phyloP scores from a whole-genome alignment of 2,329 filamentous ascomycete species.

The Colletotrichum brevisporum region DNA sequence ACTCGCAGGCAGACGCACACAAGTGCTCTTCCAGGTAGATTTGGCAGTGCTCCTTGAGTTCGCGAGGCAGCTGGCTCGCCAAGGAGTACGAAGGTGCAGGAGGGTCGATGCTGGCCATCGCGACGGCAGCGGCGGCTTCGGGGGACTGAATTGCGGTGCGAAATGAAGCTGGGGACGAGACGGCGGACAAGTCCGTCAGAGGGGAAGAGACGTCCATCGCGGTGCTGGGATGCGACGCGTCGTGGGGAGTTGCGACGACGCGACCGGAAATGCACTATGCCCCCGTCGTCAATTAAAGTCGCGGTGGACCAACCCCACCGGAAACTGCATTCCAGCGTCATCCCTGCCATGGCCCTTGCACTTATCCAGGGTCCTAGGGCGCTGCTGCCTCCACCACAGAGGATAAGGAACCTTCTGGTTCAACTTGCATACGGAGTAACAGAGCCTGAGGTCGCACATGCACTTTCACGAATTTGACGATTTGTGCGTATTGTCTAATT shows the following conservation, averaged over 20 bases:
- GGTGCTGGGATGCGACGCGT: constrained; percentile 34
- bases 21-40: constrained; percentile 84
- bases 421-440: too few relatives aligned
- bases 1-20: constrained; percentile 60
- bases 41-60: constrained; percentile 75
- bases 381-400: too few relatives aligned
- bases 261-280: constrained; percentile 23
- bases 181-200: constrained; percentile 7
- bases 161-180: constrained; percentile 32
- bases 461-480: too few relatives aligned
- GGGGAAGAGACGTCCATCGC: constrained; percentile 11
- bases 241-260: constrained; percentile 17
- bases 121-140: background rate
- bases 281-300: constrained; percentile 31
- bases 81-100: constrained; percentile 5
- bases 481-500: background rate
- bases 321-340: background rate
- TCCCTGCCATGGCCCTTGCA: background rate
- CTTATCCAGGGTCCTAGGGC: background rate
- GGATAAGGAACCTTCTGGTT: too few relatives aligned
- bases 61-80: constrained; percentile 69
- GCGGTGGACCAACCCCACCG: constrained; percentile 5
- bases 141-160: constrained; percentile 34
- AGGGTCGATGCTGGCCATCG: background rate
- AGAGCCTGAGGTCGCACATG: too few relatives aligned